Conservation (phyloP, 805 yeast species). For the Wickerhamiella kazuoi region DNA sequence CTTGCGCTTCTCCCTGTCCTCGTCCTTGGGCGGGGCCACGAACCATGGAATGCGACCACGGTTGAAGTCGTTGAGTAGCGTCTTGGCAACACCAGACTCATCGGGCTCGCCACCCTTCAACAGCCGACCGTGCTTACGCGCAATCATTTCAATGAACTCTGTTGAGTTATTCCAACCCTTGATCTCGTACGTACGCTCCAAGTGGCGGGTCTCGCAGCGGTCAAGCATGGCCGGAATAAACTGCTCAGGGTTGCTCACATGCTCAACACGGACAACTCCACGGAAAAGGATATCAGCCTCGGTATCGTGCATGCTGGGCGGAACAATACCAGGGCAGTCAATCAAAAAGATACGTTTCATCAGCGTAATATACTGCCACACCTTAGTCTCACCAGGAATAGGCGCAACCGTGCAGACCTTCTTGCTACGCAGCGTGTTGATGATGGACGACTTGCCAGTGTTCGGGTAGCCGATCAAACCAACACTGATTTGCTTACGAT, state of each 20-base stretch:
- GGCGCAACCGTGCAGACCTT: conserved; percentile 97
- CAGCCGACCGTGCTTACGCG: conserved; percentile 82
- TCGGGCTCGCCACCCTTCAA: conserved; percentile 97
- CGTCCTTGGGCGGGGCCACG: conserved; percentile 75
- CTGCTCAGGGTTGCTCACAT: conserved; percentile 88
- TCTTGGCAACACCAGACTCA: conserved; percentile 80
- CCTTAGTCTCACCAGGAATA: conserved; percentile 96
- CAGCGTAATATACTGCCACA: conserved; percentile 94
- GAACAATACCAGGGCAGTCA: conserved; percentile 98
- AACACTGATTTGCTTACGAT: conserved; percentile 88
- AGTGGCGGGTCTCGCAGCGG: conserved; percentile 74
- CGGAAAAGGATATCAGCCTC: conserved; percentile 85
- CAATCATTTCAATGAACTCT: conserved; percentile 78
- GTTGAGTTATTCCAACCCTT: conserved; percentile 66
- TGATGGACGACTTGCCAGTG: conserved; percentile 93
- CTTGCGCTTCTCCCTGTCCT: too few relatives aligned
- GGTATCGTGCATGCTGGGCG: conserved; percentile 77
- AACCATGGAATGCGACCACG: conserved; percentile 98
- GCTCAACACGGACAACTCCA: conserved; percentile 98
- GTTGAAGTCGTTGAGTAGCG: conserved; percentile 81
- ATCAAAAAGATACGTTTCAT: conserved; percentile 91
- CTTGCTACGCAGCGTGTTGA: conserved; percentile 82
- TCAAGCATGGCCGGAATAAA: conserved; percentile 72
- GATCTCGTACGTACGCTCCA: conserved; percentile 89
- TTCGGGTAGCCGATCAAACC: conserved; percentile 97